Evolutionary conservation across 192 early-diverging fungal species (phyloP), one percentile per base, ranked within the genome.

Genomic region (Entomortierella lignicola): DNA sequence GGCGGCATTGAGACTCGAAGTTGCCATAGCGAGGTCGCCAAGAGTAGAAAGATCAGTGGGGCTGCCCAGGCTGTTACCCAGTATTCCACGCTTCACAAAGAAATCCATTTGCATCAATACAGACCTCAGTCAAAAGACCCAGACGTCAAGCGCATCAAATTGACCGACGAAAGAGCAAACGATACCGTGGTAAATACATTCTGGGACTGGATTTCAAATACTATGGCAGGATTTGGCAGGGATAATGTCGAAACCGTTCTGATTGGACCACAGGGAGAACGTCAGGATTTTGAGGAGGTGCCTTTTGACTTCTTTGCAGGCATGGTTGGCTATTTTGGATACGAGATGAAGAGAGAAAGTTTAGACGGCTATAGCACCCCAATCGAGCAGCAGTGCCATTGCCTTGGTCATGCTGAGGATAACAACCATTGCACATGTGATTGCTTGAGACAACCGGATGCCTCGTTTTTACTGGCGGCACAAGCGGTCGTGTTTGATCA

Each of bases 261-360:
- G 2, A 51, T 75, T 0, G 61, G 62, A 32, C 51, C 72, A 29
- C n/a, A 59, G n/a, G 69, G 75, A 23, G 48, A 58, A 20, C 32
- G 47, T 62, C 25, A 43, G 21, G 41, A 79, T 50, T 32, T 66
- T 58, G 69, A 69, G 0, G 29, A 52, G 51, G 63, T 67, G 0
- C 72, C 82, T 0, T 83, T 88, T 55, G 84, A 77, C 44, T 98
- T 98, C 61, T 79, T 86, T n/a, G 89, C 94, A 55, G 97, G 97
- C 0, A 84, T 96, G 81, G 82, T 96, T 0, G 97, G 97, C 0
- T 94, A 93, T 70, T 91, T 97, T 84, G 95, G 94, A 0, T 99
- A 99, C 77, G 97, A 97, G 63, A 94, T 99, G 94, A 95, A 95
- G 62, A 61, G 85, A 31, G 97, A 98, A 71, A 86, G 86, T 57